Conservation (phyloP, 2,329 filamentous ascomycete genomes). For the Talaromyces sp. region DNA sequence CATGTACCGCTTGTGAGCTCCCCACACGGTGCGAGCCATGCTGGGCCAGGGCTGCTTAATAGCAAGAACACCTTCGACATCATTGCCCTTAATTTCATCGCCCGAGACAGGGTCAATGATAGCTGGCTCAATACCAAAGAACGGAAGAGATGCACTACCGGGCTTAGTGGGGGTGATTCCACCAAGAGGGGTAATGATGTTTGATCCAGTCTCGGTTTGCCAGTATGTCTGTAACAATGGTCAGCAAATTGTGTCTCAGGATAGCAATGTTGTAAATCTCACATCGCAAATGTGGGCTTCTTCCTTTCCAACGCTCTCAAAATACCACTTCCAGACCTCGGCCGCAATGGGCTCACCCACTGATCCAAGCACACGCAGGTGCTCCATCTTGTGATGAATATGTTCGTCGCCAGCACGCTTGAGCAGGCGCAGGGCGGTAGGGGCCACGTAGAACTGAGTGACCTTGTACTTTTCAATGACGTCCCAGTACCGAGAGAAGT, state of each 20-base stretch:
- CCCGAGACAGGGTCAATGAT: slow-evolving; percentile 96
- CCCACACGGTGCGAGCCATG: slow-evolving; percentile 97
- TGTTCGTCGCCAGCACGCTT: slow-evolving; percentile 94
- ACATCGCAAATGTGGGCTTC: slow-evolving; percentile 92
- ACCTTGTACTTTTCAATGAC: slow-evolving; percentile 93
- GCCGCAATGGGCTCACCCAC: slow-evolving; percentile 97
- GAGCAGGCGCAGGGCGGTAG: slow-evolving; percentile 83
- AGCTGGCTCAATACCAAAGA: slow-evolving; percentile 96
- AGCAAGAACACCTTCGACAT: slow-evolving; percentile 92
- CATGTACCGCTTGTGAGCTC: slow-evolving; percentile 97
- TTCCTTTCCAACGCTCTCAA: slow-evolving; percentile 87
- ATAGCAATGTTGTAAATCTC: slow-evolving; percentile 38
- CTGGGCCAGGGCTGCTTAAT: slow-evolving; percentile 99
- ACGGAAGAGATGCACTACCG: slow-evolving; percentile 88
- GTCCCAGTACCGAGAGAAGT: slow-evolving; percentile 98
- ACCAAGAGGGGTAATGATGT: slow-evolving; percentile 89
- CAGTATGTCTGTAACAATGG: slow-evolving; percentile 73
- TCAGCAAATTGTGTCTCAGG: not conserved
- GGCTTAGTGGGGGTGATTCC: slow-evolving; percentile 96
- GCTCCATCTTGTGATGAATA: slow-evolving; percentile 82
- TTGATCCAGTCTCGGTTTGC: slow-evolving; percentile 97
- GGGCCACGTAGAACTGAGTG: slow-evolving; percentile 97
- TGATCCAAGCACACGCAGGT: slow-evolving; percentile 82
- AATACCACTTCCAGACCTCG: slow-evolving; percentile 99
- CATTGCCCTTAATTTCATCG: slow-evolving; percentile 87